Percentiles rank a stretch among this genome's conserved stretches.
phyloP scores from a whole-genome alignment of 441 rosid genomes.

The Populus tomentosa region DNA sequence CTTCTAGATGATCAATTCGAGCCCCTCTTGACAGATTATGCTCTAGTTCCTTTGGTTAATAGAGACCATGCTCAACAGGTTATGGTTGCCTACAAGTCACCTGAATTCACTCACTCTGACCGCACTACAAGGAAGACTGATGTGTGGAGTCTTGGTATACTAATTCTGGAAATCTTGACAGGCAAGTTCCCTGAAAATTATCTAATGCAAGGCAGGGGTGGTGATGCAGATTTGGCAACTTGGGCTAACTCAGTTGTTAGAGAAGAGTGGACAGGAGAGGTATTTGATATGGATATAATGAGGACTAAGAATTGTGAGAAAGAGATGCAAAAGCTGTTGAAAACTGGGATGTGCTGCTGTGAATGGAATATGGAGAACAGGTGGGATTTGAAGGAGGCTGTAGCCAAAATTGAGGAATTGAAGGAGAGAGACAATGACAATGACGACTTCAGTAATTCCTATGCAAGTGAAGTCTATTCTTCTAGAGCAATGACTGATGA shows the following conservation, averaged over 20 bases:
- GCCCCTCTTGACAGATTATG: constrained; percentile 61
- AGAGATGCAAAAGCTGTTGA: constrained; percentile 72
- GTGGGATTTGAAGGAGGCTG: constrained; percentile 62
- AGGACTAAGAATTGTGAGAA: constrained; percentile 58
- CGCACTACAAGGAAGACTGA: constrained; percentile 56
- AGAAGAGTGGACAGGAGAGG: constrained; percentile 86
- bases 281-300: constrained; percentile 76
- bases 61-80: constrained; percentile 58
- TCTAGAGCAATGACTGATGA: constrained; percentile 61
- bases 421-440: constrained; percentile 47
- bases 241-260: constrained; percentile 82
- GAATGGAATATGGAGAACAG: constrained; percentile 69
- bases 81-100: constrained; percentile 82
- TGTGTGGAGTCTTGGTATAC: constrained; percentile 88
- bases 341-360: constrained; percentile 84
- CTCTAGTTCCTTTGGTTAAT: constrained; percentile 50
- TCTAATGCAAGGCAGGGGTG: constrained; percentile 49
- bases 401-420: constrained; percentile 50
- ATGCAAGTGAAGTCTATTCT: constrained; percentile 53
- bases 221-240: constrained; percentile 51
- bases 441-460: constrained; percentile 55
- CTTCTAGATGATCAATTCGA: constrained; percentile 49
- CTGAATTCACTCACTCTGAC: constrained; percentile 51
- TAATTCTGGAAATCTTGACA: constrained; percentile 69
- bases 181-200: constrained; percentile 82